Evolutionary conservation across 768 basidiomycete genomes (phyloP).

Genomic region (Coprinopsis marcescibilis): DNA sequence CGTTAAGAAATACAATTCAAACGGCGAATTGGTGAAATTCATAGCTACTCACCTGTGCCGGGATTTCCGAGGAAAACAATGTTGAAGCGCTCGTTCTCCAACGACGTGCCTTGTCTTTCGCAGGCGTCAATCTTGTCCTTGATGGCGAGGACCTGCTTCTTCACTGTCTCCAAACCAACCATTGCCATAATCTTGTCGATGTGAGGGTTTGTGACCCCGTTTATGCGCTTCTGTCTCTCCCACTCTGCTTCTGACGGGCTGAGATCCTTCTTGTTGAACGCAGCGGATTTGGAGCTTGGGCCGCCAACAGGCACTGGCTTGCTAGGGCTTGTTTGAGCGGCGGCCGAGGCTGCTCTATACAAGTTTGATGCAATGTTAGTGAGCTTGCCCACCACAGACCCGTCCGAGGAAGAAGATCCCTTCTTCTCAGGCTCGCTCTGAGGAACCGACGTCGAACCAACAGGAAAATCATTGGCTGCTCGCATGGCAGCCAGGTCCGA

Average conservation of each 20-base stretch:
- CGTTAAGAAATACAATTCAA: background rate
- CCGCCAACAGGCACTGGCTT: too few species aligned
- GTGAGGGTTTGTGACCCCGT: slow-evolving; percentile 45
- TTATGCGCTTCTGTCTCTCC: slow-evolving; percentile 50
- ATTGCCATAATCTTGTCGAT: slow-evolving; percentile 66
- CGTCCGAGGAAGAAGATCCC: background rate
- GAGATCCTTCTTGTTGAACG: slow-evolving; percentile 4
- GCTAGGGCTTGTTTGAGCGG: too few species aligned
- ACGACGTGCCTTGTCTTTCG: slow-evolving; percentile 45
- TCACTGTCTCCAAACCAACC: slow-evolving; percentile 66
- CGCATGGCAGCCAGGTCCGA: slow-evolving; percentile 31
- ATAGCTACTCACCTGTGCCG: slow-evolving; percentile 51
- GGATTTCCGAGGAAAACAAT: slow-evolving; percentile 63
- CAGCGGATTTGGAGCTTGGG: slow-evolving; percentile 3
- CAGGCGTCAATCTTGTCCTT: slow-evolving; percentile 52
- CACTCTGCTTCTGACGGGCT: slow-evolving; percentile 40
- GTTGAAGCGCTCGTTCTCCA: slow-evolving; percentile 56
- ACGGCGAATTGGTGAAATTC: background rate
- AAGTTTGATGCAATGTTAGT: background rate
- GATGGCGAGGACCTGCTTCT: slow-evolving; percentile 50
- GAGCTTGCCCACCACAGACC: background rate
- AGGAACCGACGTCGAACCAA: background rate
- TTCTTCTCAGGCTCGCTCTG: slow-evolving; percentile 6
- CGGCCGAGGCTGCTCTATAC: background rate
- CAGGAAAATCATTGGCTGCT: background rate